Evolutionary conservation across 225 moss, liverwort and hornwort species (phyloP).

Genomic region (Pleurozium schreberi): DNA sequence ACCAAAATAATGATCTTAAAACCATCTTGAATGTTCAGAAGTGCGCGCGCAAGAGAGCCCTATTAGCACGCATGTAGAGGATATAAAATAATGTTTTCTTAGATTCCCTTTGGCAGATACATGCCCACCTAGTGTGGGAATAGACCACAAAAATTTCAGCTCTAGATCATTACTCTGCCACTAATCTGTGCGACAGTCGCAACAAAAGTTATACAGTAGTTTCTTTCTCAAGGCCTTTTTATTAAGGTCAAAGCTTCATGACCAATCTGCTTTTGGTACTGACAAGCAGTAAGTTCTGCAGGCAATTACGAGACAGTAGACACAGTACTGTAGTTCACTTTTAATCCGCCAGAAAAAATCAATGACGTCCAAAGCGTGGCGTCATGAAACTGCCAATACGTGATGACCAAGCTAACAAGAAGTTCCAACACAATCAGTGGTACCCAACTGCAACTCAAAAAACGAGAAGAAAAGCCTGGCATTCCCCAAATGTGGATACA

Average conservation of each 20-base stretch:
- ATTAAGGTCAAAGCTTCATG: not conserved
- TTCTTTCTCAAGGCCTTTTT: not conserved
- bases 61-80: no score
- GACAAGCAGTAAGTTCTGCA: not conserved
- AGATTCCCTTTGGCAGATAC: no score
- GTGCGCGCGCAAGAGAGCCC: no score
- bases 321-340: not conserved
- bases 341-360: not conserved
- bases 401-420: not conserved
- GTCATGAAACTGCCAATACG: not conserved
- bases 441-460: not conserved
- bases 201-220: not conserved
- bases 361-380: not conserved
- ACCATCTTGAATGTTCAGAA: no score
- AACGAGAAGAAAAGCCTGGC: not conserved
- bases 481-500: not conserved
- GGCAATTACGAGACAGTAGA: not conserved
- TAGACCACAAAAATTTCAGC: no score
- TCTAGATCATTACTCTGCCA: no score
- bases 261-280: constrained; percentile 3
- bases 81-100: no score
- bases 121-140: no score
- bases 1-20: no score
- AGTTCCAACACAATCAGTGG: not conserved
- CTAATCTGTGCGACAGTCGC: not conserved